These are phyloP conservation scores for Candida peoriensis DNA, from an alignment of 805 yeast species.

Conservation along the genomic window DNA sequence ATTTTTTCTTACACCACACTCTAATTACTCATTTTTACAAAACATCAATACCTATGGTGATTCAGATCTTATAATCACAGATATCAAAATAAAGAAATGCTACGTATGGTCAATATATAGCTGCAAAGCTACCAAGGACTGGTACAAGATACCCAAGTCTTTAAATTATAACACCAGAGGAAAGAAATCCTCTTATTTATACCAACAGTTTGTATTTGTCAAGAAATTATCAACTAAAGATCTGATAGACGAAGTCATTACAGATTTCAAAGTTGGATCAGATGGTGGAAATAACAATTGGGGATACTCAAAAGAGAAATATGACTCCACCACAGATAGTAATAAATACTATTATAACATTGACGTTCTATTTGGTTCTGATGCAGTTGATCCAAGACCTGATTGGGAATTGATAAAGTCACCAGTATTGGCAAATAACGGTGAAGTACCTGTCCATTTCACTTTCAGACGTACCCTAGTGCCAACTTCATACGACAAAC, in stretches of 20 bases:
- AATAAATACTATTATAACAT: slow-evolving; percentile 26
- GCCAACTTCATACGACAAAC: slow-evolving; percentile 5
- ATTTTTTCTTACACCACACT: too few species aligned
- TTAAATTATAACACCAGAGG: slow-evolving; percentile 8
- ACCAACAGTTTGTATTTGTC: slow-evolving; percentile 10
- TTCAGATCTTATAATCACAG: slow-evolving; percentile 3
- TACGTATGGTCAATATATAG: slow-evolving; percentile 2
- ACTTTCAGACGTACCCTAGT: slow-evolving; percentile 18
- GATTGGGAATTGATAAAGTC: slow-evolving; percentile 46
- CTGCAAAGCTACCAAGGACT: slow-evolving; percentile 5
- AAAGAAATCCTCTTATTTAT: slow-evolving; percentile 3
- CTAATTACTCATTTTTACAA: too few species aligned
- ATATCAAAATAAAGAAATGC: slow-evolving; percentile 6
- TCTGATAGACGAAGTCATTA: slow-evolving; percentile 6
- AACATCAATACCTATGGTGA: slow-evolving; percentile 1
- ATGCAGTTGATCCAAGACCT: slow-evolving; percentile 72
- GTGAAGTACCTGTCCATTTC: slow-evolving; percentile 17
- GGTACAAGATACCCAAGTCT: slow-evolving; percentile 12
- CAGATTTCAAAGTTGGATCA: not conserved
- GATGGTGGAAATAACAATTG: slow-evolving; percentile 21
- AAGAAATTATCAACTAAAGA: slow-evolving; percentile 4
- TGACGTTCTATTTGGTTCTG: slow-evolving; percentile 67
- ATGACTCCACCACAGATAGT: slow-evolving; percentile 6
- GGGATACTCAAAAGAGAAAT: slow-evolving; percentile 49
- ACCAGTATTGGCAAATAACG: slow-evolving; percentile 6